Evolutionary conservation across 2,329 filamentous ascomycete species (phyloP).

Genomic region (Zymoseptoria pseudotritici): DNA sequence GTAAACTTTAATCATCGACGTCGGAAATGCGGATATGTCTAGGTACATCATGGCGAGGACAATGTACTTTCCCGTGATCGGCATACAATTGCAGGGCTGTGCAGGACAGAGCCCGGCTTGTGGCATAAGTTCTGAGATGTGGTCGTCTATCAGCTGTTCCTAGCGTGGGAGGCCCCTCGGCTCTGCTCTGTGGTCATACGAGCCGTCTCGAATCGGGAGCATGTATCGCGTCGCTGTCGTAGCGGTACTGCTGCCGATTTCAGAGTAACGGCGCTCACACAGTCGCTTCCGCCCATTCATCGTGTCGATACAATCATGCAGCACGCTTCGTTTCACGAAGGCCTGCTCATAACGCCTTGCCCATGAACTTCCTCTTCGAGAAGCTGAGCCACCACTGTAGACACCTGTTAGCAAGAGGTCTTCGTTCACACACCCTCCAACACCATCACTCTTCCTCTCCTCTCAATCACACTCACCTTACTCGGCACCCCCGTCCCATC

Average conservation of each 20-base stretch:
- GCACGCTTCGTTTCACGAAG: neutral
- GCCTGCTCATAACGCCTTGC: conserved; percentile 52
- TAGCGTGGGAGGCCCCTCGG: neutral
- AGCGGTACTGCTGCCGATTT: neutral
- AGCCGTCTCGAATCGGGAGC: no score
- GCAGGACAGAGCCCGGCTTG: neutral
- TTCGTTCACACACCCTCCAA: no score
- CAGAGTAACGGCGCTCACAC: neutral
- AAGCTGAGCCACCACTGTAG: conserved; percentile 97
- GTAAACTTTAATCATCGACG: neutral
- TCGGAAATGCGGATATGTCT: neutral
- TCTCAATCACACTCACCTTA: conserved; percentile 40
- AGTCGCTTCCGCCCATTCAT: neutral
- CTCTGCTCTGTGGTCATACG: neutral
- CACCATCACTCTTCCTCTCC: neutral
- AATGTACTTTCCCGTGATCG: neutral
- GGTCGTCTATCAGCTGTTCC: neutral
- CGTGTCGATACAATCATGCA: neutral
- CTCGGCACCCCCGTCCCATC: conserved; percentile 59
- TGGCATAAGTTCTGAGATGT: neutral
- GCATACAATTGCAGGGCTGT: neutral
- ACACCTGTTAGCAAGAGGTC: conserved; percentile 33
- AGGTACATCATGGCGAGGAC: neutral
- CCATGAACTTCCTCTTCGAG: conserved; percentile 99
- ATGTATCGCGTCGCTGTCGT: neutral